Evolutionary conservation across 768 basidiomycete species (phyloP).

Genomic region (Auriscalpium orientale): DNA sequence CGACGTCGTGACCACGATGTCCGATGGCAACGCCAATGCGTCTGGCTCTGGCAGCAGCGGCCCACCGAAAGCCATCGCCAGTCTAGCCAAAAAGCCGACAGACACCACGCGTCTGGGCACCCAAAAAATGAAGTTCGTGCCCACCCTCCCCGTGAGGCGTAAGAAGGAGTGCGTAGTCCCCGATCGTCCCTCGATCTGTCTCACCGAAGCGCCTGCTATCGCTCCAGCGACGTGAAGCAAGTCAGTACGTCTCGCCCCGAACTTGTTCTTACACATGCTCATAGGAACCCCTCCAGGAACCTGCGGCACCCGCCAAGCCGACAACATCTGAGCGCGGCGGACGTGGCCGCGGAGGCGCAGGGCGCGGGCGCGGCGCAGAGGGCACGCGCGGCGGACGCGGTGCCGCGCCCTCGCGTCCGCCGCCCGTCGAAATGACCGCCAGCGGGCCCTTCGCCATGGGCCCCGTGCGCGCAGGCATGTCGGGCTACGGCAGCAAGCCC

Average conservation of each 20-base stretch:
- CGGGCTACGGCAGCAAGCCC: conserved; percentile 41
- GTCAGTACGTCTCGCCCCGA: conserved; percentile 18
- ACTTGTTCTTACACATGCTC: not conserved
- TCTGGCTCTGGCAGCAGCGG: conserved; percentile 16
- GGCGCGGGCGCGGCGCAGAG: conserved; percentile 40
- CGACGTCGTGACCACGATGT: not conserved
- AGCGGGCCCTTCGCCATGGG: conserved; percentile 88
- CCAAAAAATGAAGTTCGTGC: conserved; percentile 75
- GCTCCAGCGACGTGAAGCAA: conserved; percentile 53
- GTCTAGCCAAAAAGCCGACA: conserved; percentile 59
- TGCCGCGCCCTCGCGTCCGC: conserved; percentile 34
- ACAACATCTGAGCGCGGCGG: conserved; percentile 39
- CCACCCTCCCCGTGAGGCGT: conserved; percentile 64
- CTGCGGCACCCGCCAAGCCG: conserved; percentile 26
- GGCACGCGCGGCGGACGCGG: conserved; percentile 32
- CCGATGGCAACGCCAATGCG: not conserved
- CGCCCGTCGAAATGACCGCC: conserved; percentile 68
- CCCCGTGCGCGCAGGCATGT: conserved; percentile 58
- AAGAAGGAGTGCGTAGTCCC: conserved; percentile 64
- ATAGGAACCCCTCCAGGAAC: conserved; percentile 35
- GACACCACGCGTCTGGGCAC: conserved; percentile 71
- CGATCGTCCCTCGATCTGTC: conserved; percentile 9
- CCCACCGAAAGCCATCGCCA: conserved; percentile 60
- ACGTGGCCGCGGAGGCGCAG: conserved; percentile 27
- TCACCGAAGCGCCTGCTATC: conserved; percentile 11